phyloP scores from a whole-genome alignment of 192 early-diverging fungal species.

The Coemansia sp. region DNA sequence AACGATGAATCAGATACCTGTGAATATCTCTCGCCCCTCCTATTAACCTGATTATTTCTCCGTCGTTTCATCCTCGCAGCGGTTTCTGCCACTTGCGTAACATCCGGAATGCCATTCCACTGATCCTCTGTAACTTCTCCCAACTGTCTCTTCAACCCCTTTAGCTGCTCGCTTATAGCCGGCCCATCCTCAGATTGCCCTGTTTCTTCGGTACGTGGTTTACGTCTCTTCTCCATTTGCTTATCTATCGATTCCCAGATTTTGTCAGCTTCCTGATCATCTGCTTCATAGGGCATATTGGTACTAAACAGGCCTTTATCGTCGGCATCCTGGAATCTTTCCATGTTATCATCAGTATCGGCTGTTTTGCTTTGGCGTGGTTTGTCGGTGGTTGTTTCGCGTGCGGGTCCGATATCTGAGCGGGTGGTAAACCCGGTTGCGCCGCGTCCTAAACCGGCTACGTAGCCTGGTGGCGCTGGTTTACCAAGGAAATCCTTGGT shows the following conservation, averaged over 20 bases:
- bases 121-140: constrained; percentile 77
- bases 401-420: constrained; percentile 95
- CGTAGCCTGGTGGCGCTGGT: constrained; percentile 92
- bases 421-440: constrained; percentile 98
- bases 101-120: constrained; percentile 76
- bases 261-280: constrained; percentile 96
- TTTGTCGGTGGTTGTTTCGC: constrained; percentile 65
- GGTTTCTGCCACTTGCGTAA: constrained; percentile 70
- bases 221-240: constrained; percentile 87
- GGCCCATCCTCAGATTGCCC: constrained; percentile 70
- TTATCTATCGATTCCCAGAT: constrained; percentile 88
- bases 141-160: constrained; percentile 86
- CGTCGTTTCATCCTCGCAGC: constrained; percentile 63
- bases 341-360: constrained; percentile 15
- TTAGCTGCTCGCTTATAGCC: constrained; percentile 87
- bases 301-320: constrained; percentile 87
- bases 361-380: constrained; percentile 3
- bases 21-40: constrained; percentile 39
- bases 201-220: constrained; percentile 70
- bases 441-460: constrained; percentile 95
- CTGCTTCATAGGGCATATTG: constrained; percentile 85
- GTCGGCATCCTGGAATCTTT: constrained; percentile 81
- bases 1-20: constrained; percentile 66
- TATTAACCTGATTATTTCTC: constrained; percentile 56
- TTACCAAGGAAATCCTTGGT: constrained; percentile 91